Conservation (phyloP, 2,329 filamentous ascomycete genomes). For the Diaporthe caulivora region DNA sequence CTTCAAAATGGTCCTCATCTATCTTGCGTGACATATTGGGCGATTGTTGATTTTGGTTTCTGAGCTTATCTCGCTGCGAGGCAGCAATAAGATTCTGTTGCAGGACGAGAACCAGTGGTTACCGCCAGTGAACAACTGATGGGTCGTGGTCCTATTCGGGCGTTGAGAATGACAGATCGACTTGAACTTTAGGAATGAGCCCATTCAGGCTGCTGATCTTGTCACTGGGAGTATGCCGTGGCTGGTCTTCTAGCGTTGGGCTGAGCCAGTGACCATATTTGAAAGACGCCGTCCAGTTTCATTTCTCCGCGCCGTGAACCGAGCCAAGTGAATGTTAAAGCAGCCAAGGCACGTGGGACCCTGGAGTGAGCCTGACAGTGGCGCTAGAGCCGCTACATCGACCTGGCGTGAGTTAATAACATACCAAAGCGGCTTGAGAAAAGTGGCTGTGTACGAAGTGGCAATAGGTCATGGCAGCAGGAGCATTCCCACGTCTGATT, state of each 20-base stretch:
- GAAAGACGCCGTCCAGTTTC: background rate
- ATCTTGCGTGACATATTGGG: background rate
- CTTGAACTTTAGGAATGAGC: background rate
- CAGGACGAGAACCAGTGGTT: background rate
- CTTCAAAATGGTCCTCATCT: background rate
- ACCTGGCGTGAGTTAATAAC: background rate
- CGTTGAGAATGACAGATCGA: too few species aligned
- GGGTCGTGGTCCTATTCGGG: background rate
- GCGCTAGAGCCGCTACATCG: conserved; percentile 3
- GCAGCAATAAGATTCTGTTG: background rate
- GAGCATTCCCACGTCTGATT: background rate
- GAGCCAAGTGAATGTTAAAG: conserved; percentile 10
- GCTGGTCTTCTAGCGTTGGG: conserved; percentile 9
- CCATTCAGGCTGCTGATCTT: background rate
- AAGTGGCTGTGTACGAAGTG: conserved; percentile 21
- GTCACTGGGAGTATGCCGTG: conserved; percentile 2
- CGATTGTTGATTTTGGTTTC: background rate
- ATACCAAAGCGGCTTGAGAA: background rate
- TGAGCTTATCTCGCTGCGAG: background rate
- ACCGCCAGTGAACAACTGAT: background rate
- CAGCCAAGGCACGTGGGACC: conserved; percentile 27
- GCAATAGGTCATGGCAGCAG: conserved; percentile 1
- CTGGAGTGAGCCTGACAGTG: background rate
- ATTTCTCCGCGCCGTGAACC: background rate
- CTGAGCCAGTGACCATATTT: conserved; percentile 8